A percentile compares a stretch with the other conserved stretches of the same genome.
Conservation (phyloP, 306 rosid genomes). For the Lathyrus tuberosus region DNA sequence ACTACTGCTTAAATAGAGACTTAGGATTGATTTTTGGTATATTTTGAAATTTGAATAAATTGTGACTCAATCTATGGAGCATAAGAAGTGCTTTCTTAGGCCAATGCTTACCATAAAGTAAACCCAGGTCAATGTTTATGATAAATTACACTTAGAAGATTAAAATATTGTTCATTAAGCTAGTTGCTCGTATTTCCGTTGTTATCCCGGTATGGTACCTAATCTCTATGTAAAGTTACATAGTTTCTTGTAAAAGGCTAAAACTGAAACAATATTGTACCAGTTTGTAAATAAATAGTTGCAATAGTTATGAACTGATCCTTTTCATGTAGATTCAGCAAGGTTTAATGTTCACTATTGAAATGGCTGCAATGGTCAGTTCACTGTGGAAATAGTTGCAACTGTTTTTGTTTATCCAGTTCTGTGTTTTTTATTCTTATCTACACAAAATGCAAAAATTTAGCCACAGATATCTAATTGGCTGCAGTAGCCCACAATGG, state of each 20-base stretch:
- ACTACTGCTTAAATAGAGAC: conserved; percentile 10
- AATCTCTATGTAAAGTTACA: conserved; percentile 14
- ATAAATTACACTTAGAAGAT: background rate
- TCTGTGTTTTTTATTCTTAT: background rate
- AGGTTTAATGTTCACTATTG: background rate
- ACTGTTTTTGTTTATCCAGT: conserved; percentile 2
- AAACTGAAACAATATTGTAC: conserved; percentile 7
- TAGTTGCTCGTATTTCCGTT: conserved; percentile 4
- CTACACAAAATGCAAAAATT: background rate
- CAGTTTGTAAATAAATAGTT: conserved; percentile 10
- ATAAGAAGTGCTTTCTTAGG: conserved; percentile 6
- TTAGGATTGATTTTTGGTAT: conserved; percentile 21
- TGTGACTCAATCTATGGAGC: conserved; percentile 11
- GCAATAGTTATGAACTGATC: background rate
- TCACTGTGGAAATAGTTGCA: background rate
- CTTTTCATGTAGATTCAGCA: background rate
- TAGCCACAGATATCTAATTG: conserved; percentile 7
- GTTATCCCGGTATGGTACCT: conserved; percentile 11
- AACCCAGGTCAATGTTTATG: background rate
- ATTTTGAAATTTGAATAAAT: conserved; percentile 22
- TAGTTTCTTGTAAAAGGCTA: conserved; percentile 9
- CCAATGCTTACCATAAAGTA: conserved; percentile 15
- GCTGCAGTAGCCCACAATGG: background rate
- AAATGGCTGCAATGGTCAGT: conserved; percentile 8
- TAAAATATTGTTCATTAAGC: background rate